phyloP scores from a whole-genome alignment of 805 yeast species.

The Myxozyma mucilagina region DNA sequence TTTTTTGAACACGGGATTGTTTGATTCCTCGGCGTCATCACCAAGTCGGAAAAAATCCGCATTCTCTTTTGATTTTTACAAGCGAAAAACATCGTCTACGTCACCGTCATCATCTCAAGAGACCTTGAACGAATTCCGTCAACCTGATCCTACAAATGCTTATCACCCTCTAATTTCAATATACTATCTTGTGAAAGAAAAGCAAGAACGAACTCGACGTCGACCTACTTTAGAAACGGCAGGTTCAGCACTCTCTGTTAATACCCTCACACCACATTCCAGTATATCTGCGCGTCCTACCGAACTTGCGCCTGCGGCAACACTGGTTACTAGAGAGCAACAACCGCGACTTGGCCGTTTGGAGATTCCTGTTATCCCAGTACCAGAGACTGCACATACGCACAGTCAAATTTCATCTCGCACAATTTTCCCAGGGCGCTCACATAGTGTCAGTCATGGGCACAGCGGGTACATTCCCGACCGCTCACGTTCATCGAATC shows the following conservation, averaged over 20 bases:
- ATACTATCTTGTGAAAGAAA: slow-evolving; percentile 79
- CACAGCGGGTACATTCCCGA: slow-evolving; percentile 23
- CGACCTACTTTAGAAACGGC: slow-evolving; percentile 23
- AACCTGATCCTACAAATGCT: slow-evolving; percentile 78
- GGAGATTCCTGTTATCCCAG: slow-evolving; percentile 29
- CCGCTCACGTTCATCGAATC: slow-evolving; percentile 15
- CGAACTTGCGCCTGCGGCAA: slow-evolving; percentile 2
- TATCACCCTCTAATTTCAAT: slow-evolving; percentile 87
- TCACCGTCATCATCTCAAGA: slow-evolving; percentile 28
- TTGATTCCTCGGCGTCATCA: slow-evolving; percentile 2
- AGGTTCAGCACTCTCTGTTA: slow-evolving; percentile 4
- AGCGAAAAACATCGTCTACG: slow-evolving; percentile 22
- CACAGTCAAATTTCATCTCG: slow-evolving; percentile 24
- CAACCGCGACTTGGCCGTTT: slow-evolving; percentile 3
- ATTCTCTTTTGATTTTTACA: slow-evolving; percentile 34
- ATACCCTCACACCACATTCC: neutral
- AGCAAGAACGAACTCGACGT: slow-evolving; percentile 28
- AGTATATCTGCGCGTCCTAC: neutral
- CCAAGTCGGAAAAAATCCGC: slow-evolving; percentile 18
- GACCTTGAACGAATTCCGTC: slow-evolving; percentile 27
- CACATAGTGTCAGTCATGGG: slow-evolving; percentile 27
- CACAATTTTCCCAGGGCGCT: slow-evolving; percentile 25
- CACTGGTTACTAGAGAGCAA: neutral
- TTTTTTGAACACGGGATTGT: neutral
- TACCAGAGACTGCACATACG: slow-evolving; percentile 31